Evolutionary conservation across 2,329 filamentous ascomycete species (phyloP).

Genomic region (Emergomyces orientalis): DNA sequence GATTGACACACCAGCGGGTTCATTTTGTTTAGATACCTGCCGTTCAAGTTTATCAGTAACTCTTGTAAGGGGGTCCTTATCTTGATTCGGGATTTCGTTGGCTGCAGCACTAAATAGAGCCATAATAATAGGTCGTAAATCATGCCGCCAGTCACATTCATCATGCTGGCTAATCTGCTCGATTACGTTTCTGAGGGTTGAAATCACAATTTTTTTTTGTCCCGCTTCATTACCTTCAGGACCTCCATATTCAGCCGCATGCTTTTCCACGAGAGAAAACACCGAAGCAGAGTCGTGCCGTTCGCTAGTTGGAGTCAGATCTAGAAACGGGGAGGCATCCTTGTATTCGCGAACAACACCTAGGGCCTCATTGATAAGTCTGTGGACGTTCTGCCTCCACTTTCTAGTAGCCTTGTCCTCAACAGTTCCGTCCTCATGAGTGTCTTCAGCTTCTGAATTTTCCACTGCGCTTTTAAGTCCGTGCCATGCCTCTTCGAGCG

Average conservation of each 20-base stretch:
- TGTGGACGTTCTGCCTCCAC: slow-evolving; percentile 1
- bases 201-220: neutral
- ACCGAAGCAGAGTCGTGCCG: slow-evolving; percentile 1
- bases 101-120: neutral
- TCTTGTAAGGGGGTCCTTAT: neutral
- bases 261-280: slow-evolving; percentile 1
- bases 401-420: neutral
- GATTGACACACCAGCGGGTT: neutral
- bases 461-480: slow-evolving; percentile 35
- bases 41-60: neutral
- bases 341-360: neutral
- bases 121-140: slow-evolving; percentile 1
- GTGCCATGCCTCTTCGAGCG: slow-evolving; percentile 70
- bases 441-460: slow-evolving; percentile 11
- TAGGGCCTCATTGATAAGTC: slow-evolving; percentile 3
- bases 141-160: neutral
- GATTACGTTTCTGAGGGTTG: neutral
- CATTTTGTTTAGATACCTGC: neutral
- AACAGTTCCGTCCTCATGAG: slow-evolving; percentile 5
- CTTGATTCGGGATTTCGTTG: neutral
- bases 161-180: slow-evolving; percentile 2
- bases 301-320: slow-evolving; percentile 3
- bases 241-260: neutral
- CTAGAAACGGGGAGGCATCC: neutral
- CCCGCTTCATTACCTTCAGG: neutral